Conservation (phyloP, 805 yeast genomes). For the Candida andamanensis region DNA sequence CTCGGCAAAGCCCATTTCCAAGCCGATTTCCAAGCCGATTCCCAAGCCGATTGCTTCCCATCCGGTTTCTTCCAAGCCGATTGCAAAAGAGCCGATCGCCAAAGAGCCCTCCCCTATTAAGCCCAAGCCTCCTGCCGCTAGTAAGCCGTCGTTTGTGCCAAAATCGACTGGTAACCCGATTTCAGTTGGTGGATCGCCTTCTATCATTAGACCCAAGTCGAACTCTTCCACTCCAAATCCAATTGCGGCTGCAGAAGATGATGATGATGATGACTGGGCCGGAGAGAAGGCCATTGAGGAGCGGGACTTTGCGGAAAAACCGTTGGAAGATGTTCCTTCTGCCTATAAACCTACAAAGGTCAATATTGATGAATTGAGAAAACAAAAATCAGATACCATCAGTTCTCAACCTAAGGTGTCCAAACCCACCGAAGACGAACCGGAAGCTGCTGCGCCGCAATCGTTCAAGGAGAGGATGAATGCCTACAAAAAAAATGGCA, state of each 20-base stretch:
- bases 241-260: conserved; percentile 18
- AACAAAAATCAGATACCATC: conserved; percentile 41
- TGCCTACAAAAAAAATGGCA: conserved; percentile 33
- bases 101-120: too few species aligned
- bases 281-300: conserved; percentile 56
- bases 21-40: conserved; percentile 16
- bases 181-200: conserved; percentile 19
- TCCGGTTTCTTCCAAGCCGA: conserved; percentile 24
- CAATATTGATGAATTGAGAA: conserved; percentile 50
- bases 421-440: conserved; percentile 32
- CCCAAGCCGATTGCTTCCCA: conserved; percentile 18
- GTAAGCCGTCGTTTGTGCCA: conserved; percentile 25
- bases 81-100: conserved; percentile 2
- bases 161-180: conserved; percentile 37
- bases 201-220: conserved; percentile 10
- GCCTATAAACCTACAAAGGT: conserved; percentile 67
- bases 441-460: conserved; percentile 40
- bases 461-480: conserved; percentile 42
- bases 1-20: conserved; percentile 23
- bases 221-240: conserved; percentile 2
- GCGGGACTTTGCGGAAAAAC: conserved; percentile 47
- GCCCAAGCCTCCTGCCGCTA: conserved; percentile 17
- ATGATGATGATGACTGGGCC: conserved; percentile 64
- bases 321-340: conserved; percentile 50
- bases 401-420: conserved; percentile 35